Evolutionary conservation across 1,284 basidiomycete species (phyloP).

Genomic region (Cutaneotrichosporon cavernicola): DNA sequence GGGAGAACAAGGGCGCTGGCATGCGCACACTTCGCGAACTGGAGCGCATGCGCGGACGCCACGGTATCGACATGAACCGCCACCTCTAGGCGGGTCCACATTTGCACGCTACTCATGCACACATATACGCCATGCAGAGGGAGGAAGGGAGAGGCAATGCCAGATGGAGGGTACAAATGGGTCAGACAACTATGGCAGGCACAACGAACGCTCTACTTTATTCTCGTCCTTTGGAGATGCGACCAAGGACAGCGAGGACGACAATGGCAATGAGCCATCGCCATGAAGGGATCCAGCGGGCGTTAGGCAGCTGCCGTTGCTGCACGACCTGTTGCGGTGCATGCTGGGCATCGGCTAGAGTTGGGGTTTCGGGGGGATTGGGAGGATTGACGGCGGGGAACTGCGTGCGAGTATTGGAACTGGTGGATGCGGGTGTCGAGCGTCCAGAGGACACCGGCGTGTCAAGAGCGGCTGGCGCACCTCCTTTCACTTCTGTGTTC

Average conservation of each 20-base stretch:
- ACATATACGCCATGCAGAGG: conserved; percentile 18
- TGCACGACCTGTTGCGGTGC: conserved; percentile 5
- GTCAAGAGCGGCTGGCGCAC: conserved; percentile 2
- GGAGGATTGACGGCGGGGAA: not conserved
- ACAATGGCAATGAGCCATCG: conserved; percentile 46
- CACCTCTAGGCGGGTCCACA: conserved; percentile 6
- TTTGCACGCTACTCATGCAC: conserved; percentile 15
- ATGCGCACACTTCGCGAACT: conserved; percentile 51
- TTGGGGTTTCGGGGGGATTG: not conserved
- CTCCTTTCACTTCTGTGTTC: conserved; percentile 16
- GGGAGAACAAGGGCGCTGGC: conserved; percentile 49
- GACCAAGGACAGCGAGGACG: conserved; percentile 43
- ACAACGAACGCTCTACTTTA: conserved; percentile 5
- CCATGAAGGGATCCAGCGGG: conserved; percentile 42
- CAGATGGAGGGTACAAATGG: conserved; percentile 12
- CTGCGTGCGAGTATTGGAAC: conserved; percentile 2
- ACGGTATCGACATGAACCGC: conserved; percentile 47
- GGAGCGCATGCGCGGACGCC: conserved; percentile 51
- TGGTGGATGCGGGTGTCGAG: conserved; percentile 13
- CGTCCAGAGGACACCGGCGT: conserved; percentile 17
- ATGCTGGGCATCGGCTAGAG: conserved; percentile 4
- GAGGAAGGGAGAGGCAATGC: conserved; percentile 5
- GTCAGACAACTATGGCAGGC: conserved; percentile 8
- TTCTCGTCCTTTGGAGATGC: conserved; percentile 28
- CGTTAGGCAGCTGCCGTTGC: conserved; percentile 16